phyloP scores from a whole-genome alignment of 1,284 basidiomycete genomes.

The Puccinia triticina region DNA sequence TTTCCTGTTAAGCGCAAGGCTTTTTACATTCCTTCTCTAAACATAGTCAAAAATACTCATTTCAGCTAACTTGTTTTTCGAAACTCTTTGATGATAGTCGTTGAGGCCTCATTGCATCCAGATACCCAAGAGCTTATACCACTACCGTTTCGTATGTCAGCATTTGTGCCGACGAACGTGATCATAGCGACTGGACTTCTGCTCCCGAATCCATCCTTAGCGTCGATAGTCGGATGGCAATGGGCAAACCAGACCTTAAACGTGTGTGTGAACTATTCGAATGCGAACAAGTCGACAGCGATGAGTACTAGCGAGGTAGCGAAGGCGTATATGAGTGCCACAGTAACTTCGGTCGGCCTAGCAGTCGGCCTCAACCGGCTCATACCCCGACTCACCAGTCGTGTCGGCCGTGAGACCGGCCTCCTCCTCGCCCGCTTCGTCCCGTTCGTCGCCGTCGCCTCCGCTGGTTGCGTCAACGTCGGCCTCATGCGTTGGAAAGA shows the following conservation, averaged over 20 bases:
- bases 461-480: conserved; percentile 64
- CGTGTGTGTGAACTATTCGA: conserved; percentile 58
- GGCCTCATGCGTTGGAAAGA: conserved; percentile 67
- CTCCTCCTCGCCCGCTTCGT: conserved; percentile 62
- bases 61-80: not conserved
- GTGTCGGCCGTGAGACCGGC: conserved; percentile 57
- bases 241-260: conserved; percentile 66
- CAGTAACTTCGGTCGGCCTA: conserved; percentile 64
- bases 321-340: conserved; percentile 64
- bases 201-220: conserved; percentile 61
- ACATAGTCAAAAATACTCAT: not conserved
- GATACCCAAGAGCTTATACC: conserved; percentile 64
- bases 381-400: conserved; percentile 61
- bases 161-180: conserved; percentile 66
- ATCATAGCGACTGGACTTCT: conserved; percentile 64
- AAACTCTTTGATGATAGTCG: conserved; percentile 53
- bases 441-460: conserved; percentile 65
- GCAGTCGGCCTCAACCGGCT: conserved; percentile 64
- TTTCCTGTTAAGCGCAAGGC: too few species aligned
- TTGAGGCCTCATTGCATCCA: conserved; percentile 62
- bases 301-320: conserved; percentile 56
- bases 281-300: conserved; percentile 55
- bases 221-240: conserved; percentile 65
- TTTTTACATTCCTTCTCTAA: too few species aligned
- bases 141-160: conserved; percentile 64